Conservation (phyloP, 2,329 filamentous ascomycete genomes). For the Didymella lethalis region DNA sequence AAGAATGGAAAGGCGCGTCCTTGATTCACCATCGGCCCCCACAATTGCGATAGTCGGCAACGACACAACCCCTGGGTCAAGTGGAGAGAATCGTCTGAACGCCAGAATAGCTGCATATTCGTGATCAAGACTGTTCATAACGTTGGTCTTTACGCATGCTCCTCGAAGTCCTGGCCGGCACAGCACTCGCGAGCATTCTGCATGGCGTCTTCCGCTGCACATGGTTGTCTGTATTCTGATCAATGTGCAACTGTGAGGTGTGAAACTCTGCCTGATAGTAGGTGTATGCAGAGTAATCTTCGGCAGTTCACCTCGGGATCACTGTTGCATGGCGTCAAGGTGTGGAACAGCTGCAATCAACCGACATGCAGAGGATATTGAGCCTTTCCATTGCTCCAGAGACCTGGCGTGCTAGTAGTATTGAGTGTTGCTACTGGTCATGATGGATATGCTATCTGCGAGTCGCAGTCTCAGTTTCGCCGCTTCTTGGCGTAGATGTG, state of each 20-base stretch:
- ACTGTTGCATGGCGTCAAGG: neutral
- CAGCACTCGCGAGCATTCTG: neutral
- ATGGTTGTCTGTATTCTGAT: neutral
- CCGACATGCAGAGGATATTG: neutral
- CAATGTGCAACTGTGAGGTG: neutral
- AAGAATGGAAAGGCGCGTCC: constrained; percentile 12
- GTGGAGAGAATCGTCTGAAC: constrained; percentile 5
- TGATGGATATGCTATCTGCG: neutral
- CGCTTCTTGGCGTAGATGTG: neutral
- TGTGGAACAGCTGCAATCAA: neutral
- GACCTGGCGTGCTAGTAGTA: neutral
- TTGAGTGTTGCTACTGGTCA: neutral
- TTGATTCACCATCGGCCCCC: constrained; percentile 17
- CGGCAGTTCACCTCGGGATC: neutral
- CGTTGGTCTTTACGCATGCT: neutral
- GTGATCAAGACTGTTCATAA: neutral
- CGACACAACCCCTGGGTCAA: neutral
- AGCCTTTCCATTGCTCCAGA: neutral
- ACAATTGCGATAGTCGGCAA: constrained; percentile 21
- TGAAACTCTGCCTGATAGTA: neutral
- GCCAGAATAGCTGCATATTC: constrained; percentile 9
- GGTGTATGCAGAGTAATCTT: neutral
- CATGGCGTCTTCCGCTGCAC: neutral
- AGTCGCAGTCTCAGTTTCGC: neutral
- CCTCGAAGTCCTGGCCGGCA: neutral